Base-by-base conservation (phyloP, 306 rosid genomes). In the Acacia confusa region DNA sequence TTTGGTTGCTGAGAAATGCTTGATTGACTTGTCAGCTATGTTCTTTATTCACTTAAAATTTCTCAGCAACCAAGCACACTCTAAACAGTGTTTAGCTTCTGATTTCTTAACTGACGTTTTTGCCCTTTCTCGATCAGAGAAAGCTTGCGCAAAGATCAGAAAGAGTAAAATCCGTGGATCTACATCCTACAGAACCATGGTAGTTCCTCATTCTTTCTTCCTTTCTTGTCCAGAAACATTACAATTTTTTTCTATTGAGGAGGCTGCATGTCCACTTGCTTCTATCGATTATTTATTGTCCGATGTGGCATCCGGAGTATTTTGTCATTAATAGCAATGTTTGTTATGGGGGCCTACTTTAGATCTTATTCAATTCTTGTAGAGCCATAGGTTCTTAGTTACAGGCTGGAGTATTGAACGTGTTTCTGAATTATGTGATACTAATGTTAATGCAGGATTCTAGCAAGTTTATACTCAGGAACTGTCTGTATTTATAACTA, bases 121-220 rank as follows among this genome's bases (percentile, higher is more conserved):
- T 52, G 24, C 64, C 24, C 69, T 77, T 7, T 85, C 67, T 64
- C 69, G 22, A 78, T 74, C 90, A 92, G 97, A 80, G 90, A 48
- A 79, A 87, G 80, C 90, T 87, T 85, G 87, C 91, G 34, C 94
- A 87, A 70, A 86, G 87, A 78, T 90, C 93, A 72, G 93, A 92
- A 83, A 88, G 92, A 86, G 99, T 96, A 72, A 96, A 96, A 82
- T 96, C 97, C 70, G 99, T 94, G 88, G 99, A 96, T 94, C 94
- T 96, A 41, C 99, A 96, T 90, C 99, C 99, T 48, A 94, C 97
- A 48, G 99, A 96, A 67, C 99, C 99, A 94, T 96, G 99, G 99
- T 96, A 96, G 84, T 82, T 75, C 71, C 76, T 79, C 53, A 5
- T 45, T 68, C 70, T 44, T 44, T 43, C 57, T 70, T 70, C 20